Evolutionary conservation across 2,329 filamentous ascomycete species (phyloP).

Genomic region (Colletotrichum viniferum): DNA sequence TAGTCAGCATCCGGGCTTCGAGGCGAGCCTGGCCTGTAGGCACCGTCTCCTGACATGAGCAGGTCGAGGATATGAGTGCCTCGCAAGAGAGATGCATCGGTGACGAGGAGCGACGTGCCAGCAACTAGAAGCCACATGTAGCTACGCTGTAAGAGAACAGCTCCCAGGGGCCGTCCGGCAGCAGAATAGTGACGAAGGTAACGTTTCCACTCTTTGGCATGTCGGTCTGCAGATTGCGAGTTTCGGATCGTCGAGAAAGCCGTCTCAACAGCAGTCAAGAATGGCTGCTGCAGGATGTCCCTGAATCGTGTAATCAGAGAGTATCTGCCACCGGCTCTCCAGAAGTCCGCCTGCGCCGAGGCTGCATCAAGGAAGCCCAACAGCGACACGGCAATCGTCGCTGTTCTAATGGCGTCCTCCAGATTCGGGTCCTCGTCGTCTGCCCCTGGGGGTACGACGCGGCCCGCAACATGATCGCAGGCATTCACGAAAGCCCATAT

Average conservation of each 20-base stretch:
- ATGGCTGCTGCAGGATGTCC: slow-evolving; percentile 79
- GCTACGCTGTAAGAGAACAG: slow-evolving; percentile 87
- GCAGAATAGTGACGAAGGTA: slow-evolving; percentile 83
- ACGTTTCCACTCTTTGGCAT: slow-evolving; percentile 84
- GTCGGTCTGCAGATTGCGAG: slow-evolving; percentile 66
- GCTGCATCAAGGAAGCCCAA: slow-evolving; percentile 88
- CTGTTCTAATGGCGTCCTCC: slow-evolving; percentile 70
- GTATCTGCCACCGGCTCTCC: slow-evolving; percentile 76
- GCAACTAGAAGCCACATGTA: slow-evolving; percentile 86
- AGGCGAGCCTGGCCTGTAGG: slow-evolving; percentile 46
- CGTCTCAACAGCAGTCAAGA: slow-evolving; percentile 85
- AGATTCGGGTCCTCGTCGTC: slow-evolving; percentile 63
- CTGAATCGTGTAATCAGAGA: slow-evolving; percentile 74
- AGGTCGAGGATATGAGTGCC: slow-evolving; percentile 74
- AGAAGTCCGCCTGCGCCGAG: slow-evolving; percentile 79
- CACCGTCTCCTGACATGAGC: slow-evolving; percentile 64
- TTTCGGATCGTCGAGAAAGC: slow-evolving; percentile 91
- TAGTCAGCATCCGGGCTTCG: slow-evolving; percentile 55
- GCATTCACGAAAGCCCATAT: slow-evolving; percentile 76
- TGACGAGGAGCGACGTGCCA: slow-evolving; percentile 74
- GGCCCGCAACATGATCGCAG: slow-evolving; percentile 67
- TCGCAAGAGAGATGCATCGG: slow-evolving; percentile 63
- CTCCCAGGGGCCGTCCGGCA: slow-evolving; percentile 80
- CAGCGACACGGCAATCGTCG: slow-evolving; percentile 83
- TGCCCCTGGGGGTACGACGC: slow-evolving; percentile 55